Percentiles rank a stretch among this genome's conserved stretches.
Conservation (phyloP, 2,329 filamentous ascomycete species). For the Immersiporthe knoxdaviesiana region DNA sequence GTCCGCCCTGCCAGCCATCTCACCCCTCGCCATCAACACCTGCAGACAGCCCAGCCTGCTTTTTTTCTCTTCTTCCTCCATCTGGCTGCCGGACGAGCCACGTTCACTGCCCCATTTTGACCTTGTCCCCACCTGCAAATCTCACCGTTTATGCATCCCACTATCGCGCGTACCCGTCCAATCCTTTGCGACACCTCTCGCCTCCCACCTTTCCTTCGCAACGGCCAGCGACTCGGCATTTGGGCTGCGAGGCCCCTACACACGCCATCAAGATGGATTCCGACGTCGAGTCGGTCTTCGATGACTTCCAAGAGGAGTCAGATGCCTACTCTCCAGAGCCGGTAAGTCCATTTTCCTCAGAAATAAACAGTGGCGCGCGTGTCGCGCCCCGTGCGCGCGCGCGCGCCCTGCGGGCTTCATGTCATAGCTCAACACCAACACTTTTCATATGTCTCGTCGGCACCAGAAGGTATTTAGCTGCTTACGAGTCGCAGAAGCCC, state of each 20-base stretch:
- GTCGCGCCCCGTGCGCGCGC: background rate
- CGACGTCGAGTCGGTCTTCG: constrained; percentile 62
- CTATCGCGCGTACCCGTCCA: constrained; percentile 7
- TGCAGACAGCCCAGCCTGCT: background rate
- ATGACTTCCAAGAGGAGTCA: constrained; percentile 55
- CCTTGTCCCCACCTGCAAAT: constrained; percentile 26
- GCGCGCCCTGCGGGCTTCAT: background rate
- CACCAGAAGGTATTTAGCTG: constrained; percentile 19
- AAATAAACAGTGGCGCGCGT: constrained; percentile 24
- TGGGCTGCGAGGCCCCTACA: constrained; percentile 23
- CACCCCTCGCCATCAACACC: background rate
- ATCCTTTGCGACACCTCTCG: constrained; percentile 20
- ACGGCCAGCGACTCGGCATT: constrained; percentile 13
- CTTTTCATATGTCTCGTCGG: constrained; percentile 12
- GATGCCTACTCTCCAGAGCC: constrained; percentile 61
- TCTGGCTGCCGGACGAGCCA: constrained; percentile 21
- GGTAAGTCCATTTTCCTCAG: constrained; percentile 46
- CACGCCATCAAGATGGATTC: constrained; percentile 53
- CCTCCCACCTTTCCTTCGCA: constrained; percentile 14
- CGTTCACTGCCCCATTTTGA: background rate
- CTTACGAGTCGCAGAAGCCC: constrained; percentile 51
- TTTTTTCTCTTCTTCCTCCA: background rate
- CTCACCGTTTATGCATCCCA: constrained; percentile 27
- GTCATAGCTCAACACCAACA: constrained; percentile 17
- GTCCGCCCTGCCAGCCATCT: background rate